Evolutionary conservation across 306 rosid species (phyloP).

Genomic region (Lablab purpureus): DNA sequence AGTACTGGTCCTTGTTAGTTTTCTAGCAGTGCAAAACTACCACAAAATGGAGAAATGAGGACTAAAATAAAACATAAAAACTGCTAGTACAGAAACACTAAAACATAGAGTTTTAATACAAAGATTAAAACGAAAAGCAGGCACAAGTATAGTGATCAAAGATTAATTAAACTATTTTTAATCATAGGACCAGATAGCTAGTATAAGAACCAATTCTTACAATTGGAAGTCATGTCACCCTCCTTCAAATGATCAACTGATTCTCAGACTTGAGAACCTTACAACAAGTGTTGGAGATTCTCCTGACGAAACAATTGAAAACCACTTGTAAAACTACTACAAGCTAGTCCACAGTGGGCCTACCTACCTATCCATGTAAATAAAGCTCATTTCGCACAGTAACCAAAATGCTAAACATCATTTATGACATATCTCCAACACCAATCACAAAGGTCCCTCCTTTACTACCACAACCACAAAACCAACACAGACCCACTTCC

Average conservation of each 20-base stretch:
- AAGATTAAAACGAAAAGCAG: background rate
- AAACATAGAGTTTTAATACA: background rate
- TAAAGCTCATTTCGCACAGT: background rate
- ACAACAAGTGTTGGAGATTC: background rate
- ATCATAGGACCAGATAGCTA: background rate
- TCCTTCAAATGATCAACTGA: background rate
- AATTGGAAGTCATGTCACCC: background rate
- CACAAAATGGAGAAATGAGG: background rate
- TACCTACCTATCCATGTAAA: constrained; percentile 17
- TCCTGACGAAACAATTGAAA: background rate
- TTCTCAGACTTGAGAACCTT: background rate
- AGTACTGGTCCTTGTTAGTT: background rate
- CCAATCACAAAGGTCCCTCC: constrained; percentile 17
- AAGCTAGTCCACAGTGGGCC: background rate
- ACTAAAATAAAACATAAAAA: background rate
- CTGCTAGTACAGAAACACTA: background rate
- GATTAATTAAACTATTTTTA: background rate
- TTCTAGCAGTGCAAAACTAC: background rate
- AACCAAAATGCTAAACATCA: constrained; percentile 1
- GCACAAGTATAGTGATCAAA: background rate
- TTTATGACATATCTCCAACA: constrained; percentile 9
- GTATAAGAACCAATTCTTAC: background rate
- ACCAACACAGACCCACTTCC: constrained; percentile 9
- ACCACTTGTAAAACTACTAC: background rate
- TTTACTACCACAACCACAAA: background rate